phyloP scores from a whole-genome alignment of 768 basidiomycete genomes.

The Leucocoprinus birnbaumii region DNA sequence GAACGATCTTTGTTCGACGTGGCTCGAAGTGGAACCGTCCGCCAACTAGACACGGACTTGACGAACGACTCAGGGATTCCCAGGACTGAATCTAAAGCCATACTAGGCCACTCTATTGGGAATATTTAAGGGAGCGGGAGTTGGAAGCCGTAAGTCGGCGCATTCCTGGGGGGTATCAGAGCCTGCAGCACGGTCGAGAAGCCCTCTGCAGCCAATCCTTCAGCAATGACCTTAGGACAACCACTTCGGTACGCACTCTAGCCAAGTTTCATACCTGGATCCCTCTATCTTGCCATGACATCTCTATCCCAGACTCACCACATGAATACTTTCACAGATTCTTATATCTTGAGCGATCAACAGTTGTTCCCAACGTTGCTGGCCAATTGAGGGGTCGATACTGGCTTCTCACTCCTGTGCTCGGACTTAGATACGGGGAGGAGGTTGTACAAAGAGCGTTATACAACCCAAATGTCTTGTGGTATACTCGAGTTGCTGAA shows the following conservation, averaged over 20 bases:
- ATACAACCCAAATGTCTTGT: background rate
- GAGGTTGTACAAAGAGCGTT: background rate
- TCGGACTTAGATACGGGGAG: background rate
- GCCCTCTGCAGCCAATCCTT: no score
- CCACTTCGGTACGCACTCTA: background rate
- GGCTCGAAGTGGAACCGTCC: no score
- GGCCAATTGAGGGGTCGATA: background rate
- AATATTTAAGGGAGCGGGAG: no score
- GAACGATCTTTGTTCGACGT: no score
- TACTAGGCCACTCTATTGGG: no score
- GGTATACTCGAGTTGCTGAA: constrained; percentile 3
- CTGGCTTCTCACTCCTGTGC: background rate
- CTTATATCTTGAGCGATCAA: background rate
- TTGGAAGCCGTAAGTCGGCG: no score
- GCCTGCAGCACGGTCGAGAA: no score
- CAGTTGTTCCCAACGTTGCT: background rate
- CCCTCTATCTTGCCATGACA: background rate
- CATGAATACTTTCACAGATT: background rate
- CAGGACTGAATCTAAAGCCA: no score
- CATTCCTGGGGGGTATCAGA: no score
- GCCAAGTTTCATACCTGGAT: background rate
- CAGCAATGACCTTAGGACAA: background rate
- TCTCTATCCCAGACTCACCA: no score
- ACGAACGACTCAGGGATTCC: no score
- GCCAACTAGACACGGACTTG: no score